Conservation (phyloP, 1,284 basidiomycete genomes). For the Limonomyces culmigenus region DNA sequence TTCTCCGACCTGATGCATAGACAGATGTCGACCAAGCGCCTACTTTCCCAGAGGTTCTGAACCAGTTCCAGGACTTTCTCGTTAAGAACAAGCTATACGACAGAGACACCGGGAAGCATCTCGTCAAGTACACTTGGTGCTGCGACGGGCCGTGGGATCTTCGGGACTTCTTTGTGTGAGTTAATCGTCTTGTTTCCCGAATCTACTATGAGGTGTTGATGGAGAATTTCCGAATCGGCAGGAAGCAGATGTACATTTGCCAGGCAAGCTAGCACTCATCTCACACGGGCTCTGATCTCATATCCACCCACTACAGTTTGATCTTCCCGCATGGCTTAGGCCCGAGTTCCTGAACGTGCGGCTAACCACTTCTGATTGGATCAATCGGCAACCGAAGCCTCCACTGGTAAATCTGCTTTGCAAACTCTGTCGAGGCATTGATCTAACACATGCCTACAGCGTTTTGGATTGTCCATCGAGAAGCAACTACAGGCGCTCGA, state of each 20-base stretch:
- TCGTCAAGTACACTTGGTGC: slow-evolving; percentile 57
- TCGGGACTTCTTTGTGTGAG: slow-evolving; percentile 75
- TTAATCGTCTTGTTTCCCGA: no score
- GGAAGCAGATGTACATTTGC: slow-evolving; percentile 79
- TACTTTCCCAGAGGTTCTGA: slow-evolving; percentile 54
- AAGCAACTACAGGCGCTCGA: slow-evolving; percentile 38
- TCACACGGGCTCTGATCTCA: slow-evolving; percentile 7
- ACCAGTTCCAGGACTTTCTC: slow-evolving; percentile 53
- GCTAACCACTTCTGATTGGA: slow-evolving; percentile 32
- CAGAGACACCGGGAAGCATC: slow-evolving; percentile 30
- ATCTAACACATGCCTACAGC: slow-evolving; percentile 16
- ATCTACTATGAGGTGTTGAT: no score
- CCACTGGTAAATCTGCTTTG: slow-evolving; percentile 5
- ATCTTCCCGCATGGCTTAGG: slow-evolving; percentile 51
- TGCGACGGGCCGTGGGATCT: slow-evolving; percentile 73
- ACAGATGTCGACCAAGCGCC: slow-evolving; percentile 69
- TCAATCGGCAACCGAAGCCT: slow-evolving; percentile 9
- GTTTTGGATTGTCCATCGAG: slow-evolving; percentile 15
- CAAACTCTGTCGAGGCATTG: slow-evolving; percentile 7
- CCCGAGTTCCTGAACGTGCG: slow-evolving; percentile 59
- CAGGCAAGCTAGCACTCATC: slow-evolving; percentile 27
- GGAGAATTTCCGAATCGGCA: no score
- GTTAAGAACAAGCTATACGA: slow-evolving; percentile 48
- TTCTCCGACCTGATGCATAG: slow-evolving; percentile 21
- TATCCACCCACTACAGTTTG: slow-evolving; percentile 23